phyloP scores from a whole-genome alignment of 352 stramenopile genomes.

The Phytophthora ohioensis region DNA sequence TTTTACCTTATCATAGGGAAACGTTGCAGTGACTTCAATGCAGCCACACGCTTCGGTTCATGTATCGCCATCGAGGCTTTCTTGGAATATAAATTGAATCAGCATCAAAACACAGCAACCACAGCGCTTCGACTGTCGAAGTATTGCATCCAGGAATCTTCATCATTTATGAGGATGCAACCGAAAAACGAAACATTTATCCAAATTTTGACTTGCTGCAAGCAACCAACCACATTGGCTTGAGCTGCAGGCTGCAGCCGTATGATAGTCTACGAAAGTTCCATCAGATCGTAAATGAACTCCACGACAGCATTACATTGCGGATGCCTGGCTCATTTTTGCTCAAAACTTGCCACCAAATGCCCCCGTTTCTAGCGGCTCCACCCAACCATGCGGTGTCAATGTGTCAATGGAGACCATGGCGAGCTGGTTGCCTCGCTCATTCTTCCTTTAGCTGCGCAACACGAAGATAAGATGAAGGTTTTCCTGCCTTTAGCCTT shows the following conservation, averaged over 20 bases:
- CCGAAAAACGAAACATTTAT: too few species aligned
- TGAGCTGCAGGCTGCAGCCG: slow-evolving; percentile 1
- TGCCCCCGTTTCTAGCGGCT: slow-evolving; percentile 9
- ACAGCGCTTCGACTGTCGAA: too few species aligned
- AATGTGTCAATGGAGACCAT: slow-evolving; percentile 6
- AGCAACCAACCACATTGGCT: slow-evolving; percentile 1
- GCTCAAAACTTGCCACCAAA: neutral
- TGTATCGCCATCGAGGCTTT: too few species aligned
- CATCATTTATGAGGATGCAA: too few species aligned
- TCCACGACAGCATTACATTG: neutral
- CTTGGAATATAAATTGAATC: too few species aligned
- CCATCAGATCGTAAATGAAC: slow-evolving; percentile 4
- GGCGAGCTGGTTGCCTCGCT: slow-evolving; percentile 1
- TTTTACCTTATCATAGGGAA: too few species aligned
- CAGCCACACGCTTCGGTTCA: too few species aligned
- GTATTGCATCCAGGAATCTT: too few species aligned
- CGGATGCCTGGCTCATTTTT: slow-evolving; percentile 7
- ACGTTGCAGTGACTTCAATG: too few species aligned
- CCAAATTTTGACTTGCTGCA: too few species aligned
- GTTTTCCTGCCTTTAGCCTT: slow-evolving; percentile 18
- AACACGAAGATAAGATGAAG: slow-evolving; percentile 15
- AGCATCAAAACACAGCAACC: too few species aligned
- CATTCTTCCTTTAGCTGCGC: slow-evolving; percentile 19
- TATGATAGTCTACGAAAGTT: neutral
- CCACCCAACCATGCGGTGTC: slow-evolving; percentile 25